Conservation (phyloP, 2,329 filamentous ascomycete species). For the Sclerotinia minor region DNA sequence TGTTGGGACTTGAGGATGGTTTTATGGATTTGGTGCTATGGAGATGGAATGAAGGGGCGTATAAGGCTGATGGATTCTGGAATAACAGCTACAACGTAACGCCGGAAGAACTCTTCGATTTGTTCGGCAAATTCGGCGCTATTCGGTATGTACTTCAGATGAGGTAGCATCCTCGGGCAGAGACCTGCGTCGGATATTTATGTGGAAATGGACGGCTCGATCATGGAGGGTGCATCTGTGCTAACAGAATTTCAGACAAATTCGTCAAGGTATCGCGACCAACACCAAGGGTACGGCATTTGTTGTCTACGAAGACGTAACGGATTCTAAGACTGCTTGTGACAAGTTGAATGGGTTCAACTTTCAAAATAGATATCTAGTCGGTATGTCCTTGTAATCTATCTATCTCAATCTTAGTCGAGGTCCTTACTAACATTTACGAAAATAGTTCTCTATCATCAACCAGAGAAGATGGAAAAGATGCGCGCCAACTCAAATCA, state of each 20-base stretch:
- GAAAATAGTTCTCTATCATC: conserved; percentile 66
- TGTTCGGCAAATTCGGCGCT: conserved; percentile 96
- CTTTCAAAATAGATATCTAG: conserved; percentile 98
- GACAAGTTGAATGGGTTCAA: conserved; percentile 99
- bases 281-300: conserved; percentile 98
- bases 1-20: conserved; percentile 14
- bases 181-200: not conserved
- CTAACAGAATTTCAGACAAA: conserved; percentile 65
- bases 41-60: conserved; percentile 56
- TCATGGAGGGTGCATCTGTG: conserved; percentile 10
- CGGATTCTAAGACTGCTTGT: conserved; percentile 98
- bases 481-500: conserved; percentile 61
- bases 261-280: conserved; percentile 94
- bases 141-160: conserved; percentile 71
- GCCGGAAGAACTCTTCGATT: conserved; percentile 95
- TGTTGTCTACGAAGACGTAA: conserved; percentile 98
- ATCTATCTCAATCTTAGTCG: conserved; percentile 11
- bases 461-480: conserved; percentile 75
- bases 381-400: conserved; percentile 63
- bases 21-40: conserved; percentile 27
- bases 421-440: conserved; percentile 24
- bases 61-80: conserved; percentile 47
- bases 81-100: conserved; percentile 89
- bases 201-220: conserved; percentile 16
- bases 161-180: not conserved